Evolutionary conservation across 2,329 filamentous ascomycete species (phyloP).

Genomic region (Phoma sp.): DNA sequence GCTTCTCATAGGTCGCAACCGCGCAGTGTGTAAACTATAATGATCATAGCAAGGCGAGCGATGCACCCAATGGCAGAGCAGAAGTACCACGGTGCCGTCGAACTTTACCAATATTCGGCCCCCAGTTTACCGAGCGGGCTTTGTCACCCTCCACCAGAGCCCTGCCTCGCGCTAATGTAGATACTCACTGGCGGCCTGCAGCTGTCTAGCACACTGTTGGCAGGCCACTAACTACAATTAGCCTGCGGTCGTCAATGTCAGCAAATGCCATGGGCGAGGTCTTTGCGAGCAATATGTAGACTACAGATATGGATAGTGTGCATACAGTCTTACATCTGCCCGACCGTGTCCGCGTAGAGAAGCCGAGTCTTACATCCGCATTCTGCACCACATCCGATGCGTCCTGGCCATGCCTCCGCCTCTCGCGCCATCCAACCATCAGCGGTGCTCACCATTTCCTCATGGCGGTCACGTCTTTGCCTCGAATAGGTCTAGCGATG

Average conservation of each 20-base stretch:
- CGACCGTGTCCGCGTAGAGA: constrained; percentile 26
- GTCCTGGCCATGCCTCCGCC: constrained; percentile 26
- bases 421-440: constrained; percentile 30
- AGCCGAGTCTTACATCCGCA: constrained; percentile 35
- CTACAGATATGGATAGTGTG: constrained; percentile 24
- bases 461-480: constrained; percentile 26
- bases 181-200: constrained; percentile 27
- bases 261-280: constrained; percentile 31
- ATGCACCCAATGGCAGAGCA: neutral
- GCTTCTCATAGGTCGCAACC: neutral
- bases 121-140: constrained; percentile 25
- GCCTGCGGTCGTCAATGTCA: constrained; percentile 32
- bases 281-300: constrained; percentile 28
- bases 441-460: constrained; percentile 26
- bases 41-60: constrained; percentile 3
- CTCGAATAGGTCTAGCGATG: constrained; percentile 31
- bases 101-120: constrained; percentile 18
- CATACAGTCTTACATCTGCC: constrained; percentile 21
- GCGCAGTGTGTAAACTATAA: neutral
- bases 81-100: neutral
- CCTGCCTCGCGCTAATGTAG: constrained; percentile 17
- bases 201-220: constrained; percentile 22
- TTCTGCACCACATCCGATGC: constrained; percentile 24
- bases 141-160: constrained; percentile 24
- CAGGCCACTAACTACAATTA: constrained; percentile 35